Base-by-base conservation (phyloP, 257 asterid species). In the Fraxinus cuspidata region DNA sequence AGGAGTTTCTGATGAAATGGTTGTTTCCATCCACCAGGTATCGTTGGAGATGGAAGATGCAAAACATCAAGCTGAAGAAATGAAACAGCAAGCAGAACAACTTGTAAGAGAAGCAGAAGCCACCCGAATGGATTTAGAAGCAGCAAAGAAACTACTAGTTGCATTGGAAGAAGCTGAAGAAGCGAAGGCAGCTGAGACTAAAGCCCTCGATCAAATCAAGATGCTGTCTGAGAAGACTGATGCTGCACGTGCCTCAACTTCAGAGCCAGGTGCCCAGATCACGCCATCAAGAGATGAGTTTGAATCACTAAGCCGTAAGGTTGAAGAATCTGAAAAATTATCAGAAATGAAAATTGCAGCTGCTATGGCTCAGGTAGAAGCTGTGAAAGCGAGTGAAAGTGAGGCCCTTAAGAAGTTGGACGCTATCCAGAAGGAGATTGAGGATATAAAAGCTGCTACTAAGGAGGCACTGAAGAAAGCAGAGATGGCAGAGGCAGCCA, bases 401-500 rank as follows among this genome's bases (percentile, higher is more conserved):
- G 99, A 95, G 86, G 94, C 96, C 19, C 78, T 90, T 25, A 84
- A 88, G 87, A 89, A 87, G 82, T 74, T 93, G 68, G 91, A 95
- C 78, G 77, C 88, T 23, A 85, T 80, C 0, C 81, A 77, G 83
- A 91, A 93, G 85, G 99, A 93, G 80, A 91, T 90, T 2, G 88
- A 85, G 73, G 87, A 84, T 60, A 81, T 86, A 83, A 91, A 86
- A 87, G 82, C 80, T 9, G 88, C 93, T 15, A 90, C 98, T 19
- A 78, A 81, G 70, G 97, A 87, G 73, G 97, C 96, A 1, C 5
- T 90, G 77, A 90, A 78, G 86, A 95, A 85, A 83, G 97, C 98
- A 49, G 96, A 91, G 76, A 90, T 86, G 96, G 96, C 99, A 0
- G 98, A 91, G 81, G 94, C 97, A 1, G 99, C 98, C 15, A 91